Evolutionary conservation across 2,329 filamentous ascomycete species (phyloP), one percentile per base, ranked within the genome.

Genomic region (Penicillium sp.): DNA sequence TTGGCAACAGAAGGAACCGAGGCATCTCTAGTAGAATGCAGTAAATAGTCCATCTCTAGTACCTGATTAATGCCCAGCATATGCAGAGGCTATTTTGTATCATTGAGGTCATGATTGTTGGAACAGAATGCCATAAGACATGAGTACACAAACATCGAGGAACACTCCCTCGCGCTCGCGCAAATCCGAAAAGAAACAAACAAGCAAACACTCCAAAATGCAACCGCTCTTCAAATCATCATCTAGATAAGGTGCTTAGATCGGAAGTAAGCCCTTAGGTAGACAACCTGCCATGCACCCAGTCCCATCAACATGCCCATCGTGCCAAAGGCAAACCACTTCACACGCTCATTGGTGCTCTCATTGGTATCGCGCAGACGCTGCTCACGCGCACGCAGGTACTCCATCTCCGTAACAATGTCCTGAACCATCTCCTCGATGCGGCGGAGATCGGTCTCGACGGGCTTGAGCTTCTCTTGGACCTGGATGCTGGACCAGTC

Each of bases 341-440:
- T 98, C 64, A 98, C 93, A 49, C 93, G 82, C 74, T 87, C 93
- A 74, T 98, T 98, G 57, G 93, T 98, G 78, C 91, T 97, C 84
- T 98, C 93, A 72, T 98, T 98, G 60, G 93, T 98, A 74, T 98
- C 91, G 69, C 93, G 80, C 61, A 98, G 80, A 77, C 89, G 95
- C 80, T 95, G 89, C 78, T 98, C 93, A 61, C 93, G 82, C 31
- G 71, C 63, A 57, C 93, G 82, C 61, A 98, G 81, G 74, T 97
- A 98, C 56, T 97, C 91, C 91, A 98, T 95, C 78, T 97, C 91
- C 54, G 72, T 72, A 40, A 96, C 91, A 55, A 97, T 83, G 74
- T 97, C 91, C 56, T 77, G 78, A 31, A 95, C 86, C 66, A 91
- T 79, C 74, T 96, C 93, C 70, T 95, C 89, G 64, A 97, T 87